A percentile compares a stretch with the other conserved stretches of the same genome.
phyloP scores from a whole-genome alignment of 106 monocot species.

The Alisma plantagoaquatica region DNA sequence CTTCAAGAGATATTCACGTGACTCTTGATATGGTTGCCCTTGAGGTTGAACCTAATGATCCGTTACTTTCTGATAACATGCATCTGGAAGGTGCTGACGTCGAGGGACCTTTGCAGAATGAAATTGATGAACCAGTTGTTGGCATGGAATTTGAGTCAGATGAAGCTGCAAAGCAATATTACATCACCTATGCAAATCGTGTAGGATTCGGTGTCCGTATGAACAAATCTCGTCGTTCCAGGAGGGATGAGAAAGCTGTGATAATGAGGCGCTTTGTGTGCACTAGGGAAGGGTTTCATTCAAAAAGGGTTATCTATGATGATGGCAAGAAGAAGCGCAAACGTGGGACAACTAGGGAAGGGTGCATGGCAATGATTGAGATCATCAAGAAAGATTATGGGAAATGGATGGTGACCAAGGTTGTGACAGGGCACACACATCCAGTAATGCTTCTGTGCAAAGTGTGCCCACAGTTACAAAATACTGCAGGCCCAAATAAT shows the following conservation, averaged over 20 bases:
- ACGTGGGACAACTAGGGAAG: conserved; percentile 64
- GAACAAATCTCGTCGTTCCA: conserved; percentile 75
- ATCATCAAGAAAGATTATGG: conserved; percentile 72
- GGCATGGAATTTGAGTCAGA: conserved; percentile 91
- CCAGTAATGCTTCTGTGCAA: conserved; percentile 36
- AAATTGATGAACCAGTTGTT: conserved; percentile 38
- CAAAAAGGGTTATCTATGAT: conserved; percentile 72
- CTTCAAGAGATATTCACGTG: conserved; percentile 18
- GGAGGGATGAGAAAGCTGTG: conserved; percentile 73
- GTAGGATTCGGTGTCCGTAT: conserved; percentile 78
- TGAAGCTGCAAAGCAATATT: conserved; percentile 78
- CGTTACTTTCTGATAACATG: conserved; percentile 16
- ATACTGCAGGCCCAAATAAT: conserved; percentile 6
- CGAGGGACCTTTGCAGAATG: too few relatives aligned
- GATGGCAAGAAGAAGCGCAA: conserved; percentile 91
- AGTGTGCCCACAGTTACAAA: conserved; percentile 11
- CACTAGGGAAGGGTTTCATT: conserved; percentile 80
- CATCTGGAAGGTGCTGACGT: conserved; percentile 25
- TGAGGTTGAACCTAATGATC: conserved; percentile 23
- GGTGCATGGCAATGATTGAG: conserved; percentile 96
- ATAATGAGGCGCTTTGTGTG: conserved; percentile 94
- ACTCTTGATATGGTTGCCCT: conserved; percentile 30
- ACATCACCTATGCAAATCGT: conserved; percentile 57
- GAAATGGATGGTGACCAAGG: conserved; percentile 81
- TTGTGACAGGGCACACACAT: conserved; percentile 75